A percentile compares a stretch with the other conserved stretches of the same genome.
These are phyloP conservation scores for Yueomyces sinensis DNA, from an alignment of 805 yeast species.

Conservation along the genomic window DNA sequence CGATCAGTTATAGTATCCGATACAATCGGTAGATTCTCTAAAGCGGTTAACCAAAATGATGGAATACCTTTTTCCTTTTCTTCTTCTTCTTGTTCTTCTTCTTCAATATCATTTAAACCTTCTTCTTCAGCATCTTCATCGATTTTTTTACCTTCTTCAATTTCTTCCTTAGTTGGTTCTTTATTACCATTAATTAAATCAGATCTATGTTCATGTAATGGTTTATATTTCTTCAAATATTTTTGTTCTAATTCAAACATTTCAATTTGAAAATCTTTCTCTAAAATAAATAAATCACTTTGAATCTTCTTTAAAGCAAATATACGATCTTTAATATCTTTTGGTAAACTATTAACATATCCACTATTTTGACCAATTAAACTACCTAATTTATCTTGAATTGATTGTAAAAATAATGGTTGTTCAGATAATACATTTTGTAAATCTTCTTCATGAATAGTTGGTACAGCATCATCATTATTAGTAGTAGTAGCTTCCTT, in stretches of 20 bases:
- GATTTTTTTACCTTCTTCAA: constrained; percentile 63
- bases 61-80: constrained; percentile 64
- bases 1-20: constrained; percentile 80
- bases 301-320: constrained; percentile 75
- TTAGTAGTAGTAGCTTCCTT: constrained; percentile 6
- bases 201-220: constrained; percentile 62
- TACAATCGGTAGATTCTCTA: constrained; percentile 72
- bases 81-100: constrained; percentile 31
- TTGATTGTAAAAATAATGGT: constrained; percentile 75
- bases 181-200: constrained; percentile 55
- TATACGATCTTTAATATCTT: constrained; percentile 59
- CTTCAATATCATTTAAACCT: constrained; percentile 29
- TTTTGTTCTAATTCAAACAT: constrained; percentile 75
- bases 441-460: constrained; percentile 57
- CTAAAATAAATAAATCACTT: constrained; percentile 64
- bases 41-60: constrained; percentile 91
- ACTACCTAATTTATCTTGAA: constrained; percentile 76
- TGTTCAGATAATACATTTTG: constrained; percentile 47
- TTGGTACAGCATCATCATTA: constrained; percentile 31
- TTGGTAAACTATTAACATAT: constrained; percentile 67
- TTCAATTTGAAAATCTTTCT: constrained; percentile 85
- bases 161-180: constrained; percentile 70
- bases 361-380: constrained; percentile 82
- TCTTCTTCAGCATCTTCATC: constrained; percentile 36
- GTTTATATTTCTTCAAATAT: constrained; percentile 58